Percentiles rank a stretch among this genome's conserved stretches.
phyloP scores from a whole-genome alignment of 805 yeast species.

The Zygosaccharomyces bailii region DNA sequence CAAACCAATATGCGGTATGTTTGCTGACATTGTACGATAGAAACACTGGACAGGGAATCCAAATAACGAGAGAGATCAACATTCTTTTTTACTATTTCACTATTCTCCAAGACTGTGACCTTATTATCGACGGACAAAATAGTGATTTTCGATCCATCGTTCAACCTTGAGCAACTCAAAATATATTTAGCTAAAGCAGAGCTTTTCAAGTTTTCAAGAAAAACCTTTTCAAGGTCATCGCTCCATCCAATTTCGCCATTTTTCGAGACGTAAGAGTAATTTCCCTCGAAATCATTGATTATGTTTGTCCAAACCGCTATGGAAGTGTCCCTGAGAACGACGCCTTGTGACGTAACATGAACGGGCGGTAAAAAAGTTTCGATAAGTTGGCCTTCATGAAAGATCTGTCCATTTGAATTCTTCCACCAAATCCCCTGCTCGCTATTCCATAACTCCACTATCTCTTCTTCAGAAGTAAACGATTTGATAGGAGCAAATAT shows the following conservation, averaged over 20 bases:
- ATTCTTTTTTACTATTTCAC: neutral
- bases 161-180: conserved; percentile 7
- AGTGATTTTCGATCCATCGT: conserved; percentile 13
- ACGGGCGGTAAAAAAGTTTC: conserved; percentile 2
- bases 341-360: conserved; percentile 10
- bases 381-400: conserved; percentile 3
- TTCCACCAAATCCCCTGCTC: conserved; percentile 17
- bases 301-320: conserved; percentile 9
- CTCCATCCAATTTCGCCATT: conserved; percentile 15
- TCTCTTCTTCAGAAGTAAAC: neutral
- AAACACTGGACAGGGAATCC: conserved; percentile 8
- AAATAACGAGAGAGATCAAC: conserved; percentile 4
- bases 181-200: conserved; percentile 7
- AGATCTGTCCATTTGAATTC: conserved; percentile 10
- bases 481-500: neutral
- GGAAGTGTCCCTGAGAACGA: neutral
- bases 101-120: conserved; percentile 10
- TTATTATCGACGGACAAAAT: conserved; percentile 9
- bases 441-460: conserved; percentile 11
- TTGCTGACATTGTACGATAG: neutral
- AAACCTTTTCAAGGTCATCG: neutral
- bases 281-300: conserved; percentile 9
- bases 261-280: conserved; percentile 10
- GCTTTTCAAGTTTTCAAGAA: conserved; percentile 1
- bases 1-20: conserved; percentile 13